Evolutionary conservation across 2,329 filamentous ascomycete species (phyloP).

Genomic region (Corinectria fuckeliana): DNA sequence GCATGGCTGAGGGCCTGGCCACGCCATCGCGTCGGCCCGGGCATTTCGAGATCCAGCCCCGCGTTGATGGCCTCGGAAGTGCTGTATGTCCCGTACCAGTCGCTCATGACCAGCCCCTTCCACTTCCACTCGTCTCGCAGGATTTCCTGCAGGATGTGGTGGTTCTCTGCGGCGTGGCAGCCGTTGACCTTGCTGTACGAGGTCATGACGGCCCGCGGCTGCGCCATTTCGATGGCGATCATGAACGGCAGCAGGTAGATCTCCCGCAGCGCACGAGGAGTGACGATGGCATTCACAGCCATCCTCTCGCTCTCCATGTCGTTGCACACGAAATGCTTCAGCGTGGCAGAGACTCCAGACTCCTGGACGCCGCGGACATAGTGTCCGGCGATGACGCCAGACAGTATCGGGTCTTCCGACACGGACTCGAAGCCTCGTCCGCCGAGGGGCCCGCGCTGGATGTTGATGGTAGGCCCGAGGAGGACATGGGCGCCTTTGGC

Average conservation of each 20-base stretch:
- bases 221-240: slow-evolving; percentile 23
- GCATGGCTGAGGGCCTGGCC: slow-evolving; percentile 32
- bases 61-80: slow-evolving; percentile 40
- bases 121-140: slow-evolving; percentile 44
- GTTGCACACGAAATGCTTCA: slow-evolving; percentile 24
- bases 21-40: slow-evolving; percentile 42
- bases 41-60: slow-evolving; percentile 46
- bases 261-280: slow-evolving; percentile 20
- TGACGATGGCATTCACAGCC: slow-evolving; percentile 10
- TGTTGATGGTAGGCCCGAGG: slow-evolving; percentile 65
- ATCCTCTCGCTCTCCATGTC: slow-evolving; percentile 21
- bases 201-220: slow-evolving; percentile 19
- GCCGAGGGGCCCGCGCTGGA: slow-evolving; percentile 50
- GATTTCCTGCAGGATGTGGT: slow-evolving; percentile 31
- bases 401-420: slow-evolving; percentile 51
- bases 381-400: slow-evolving; percentile 48
- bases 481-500: slow-evolving; percentile 74
- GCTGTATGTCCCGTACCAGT: slow-evolving; percentile 44
- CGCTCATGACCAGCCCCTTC: slow-evolving; percentile 44
- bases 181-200: slow-evolving; percentile 40
- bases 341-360: slow-evolving; percentile 5
- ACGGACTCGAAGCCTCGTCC: slow-evolving; percentile 53
- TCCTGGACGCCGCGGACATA: slow-evolving; percentile 43
- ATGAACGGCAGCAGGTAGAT: slow-evolving; percentile 26
- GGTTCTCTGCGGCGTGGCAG: slow-evolving; percentile 31